phyloP scores from a whole-genome alignment of 116 monocot species.

The Trichopus zeylanicus region DNA sequence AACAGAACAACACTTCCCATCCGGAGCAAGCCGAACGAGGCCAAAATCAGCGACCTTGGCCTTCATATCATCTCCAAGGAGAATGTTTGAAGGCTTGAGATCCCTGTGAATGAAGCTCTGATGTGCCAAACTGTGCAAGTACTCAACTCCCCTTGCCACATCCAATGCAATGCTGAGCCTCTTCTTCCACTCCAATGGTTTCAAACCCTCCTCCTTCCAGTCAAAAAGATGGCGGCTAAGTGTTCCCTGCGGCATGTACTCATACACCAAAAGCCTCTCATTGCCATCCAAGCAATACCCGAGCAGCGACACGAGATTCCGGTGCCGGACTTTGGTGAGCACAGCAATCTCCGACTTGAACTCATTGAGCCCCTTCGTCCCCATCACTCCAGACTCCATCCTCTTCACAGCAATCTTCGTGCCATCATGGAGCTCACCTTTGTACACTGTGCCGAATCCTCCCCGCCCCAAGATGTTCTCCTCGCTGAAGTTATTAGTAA shows the following conservation, averaged over 20 bases:
- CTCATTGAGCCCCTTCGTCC: constrained; percentile 41
- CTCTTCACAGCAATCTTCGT: constrained; percentile 65
- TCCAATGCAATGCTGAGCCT: constrained; percentile 61
- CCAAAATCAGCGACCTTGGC: constrained; percentile 79
- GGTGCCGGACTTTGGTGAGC: constrained; percentile 57
- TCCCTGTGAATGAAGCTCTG: constrained; percentile 81
- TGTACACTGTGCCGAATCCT: constrained; percentile 73
- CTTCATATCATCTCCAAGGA: constrained; percentile 72
- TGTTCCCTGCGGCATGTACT: constrained; percentile 72
- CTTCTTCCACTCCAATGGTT: constrained; percentile 64
- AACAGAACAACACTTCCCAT: constrained; percentile 44
- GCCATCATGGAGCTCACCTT: constrained; percentile 64
- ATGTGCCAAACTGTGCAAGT: constrained; percentile 54
- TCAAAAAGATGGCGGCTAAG: constrained; percentile 55
- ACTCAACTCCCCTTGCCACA: constrained; percentile 70
- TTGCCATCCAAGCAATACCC: constrained; percentile 73
- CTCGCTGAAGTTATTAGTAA: constrained; percentile 56
- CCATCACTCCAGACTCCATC: constrained; percentile 61
- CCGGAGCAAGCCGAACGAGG: constrained; percentile 65
- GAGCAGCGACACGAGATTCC: constrained; percentile 56
- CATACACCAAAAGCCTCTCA: constrained; percentile 67
- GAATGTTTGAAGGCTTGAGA: constrained; percentile 64
- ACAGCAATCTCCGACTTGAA: constrained; percentile 64
- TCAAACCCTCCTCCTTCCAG: constrained; percentile 43
- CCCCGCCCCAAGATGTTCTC: constrained; percentile 52